Evolutionary conservation across 2,329 filamentous ascomycete species (phyloP), one percentile per base, ranked within the genome.

Genomic region (Cladophialophora chaetospira): DNA sequence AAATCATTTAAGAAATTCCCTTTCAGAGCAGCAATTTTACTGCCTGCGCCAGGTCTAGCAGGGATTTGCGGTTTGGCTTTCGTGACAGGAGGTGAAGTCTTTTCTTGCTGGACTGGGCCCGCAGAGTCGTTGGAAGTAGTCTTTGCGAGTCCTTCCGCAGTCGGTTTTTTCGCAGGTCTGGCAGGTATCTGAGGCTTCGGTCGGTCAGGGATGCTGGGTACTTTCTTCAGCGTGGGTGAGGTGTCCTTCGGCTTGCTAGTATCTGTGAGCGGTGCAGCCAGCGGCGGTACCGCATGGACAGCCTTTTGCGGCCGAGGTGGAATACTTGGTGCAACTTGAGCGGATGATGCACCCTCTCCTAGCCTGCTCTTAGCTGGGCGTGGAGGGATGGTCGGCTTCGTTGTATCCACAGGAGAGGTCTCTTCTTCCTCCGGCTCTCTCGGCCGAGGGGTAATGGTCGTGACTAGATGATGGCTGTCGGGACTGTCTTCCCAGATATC

Each of bases 401-500:
- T 38, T 19, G 62, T 38, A 26, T 56, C 58, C 33, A 67, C 69
- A 9, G 47, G 44, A 9, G 65, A 66, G 46, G 64, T 57, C 45
- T 75, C 73, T 19, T 77, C 75, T 2, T 81, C 77, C 25, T 79
- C 76, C 53, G 81, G 6, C 26, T 51, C 82, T 25, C 3, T 36
- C 13, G 75, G 82, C 21, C 71, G 69, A 65, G 58, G 78, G 38
- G 72, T 79, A 47, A 95, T 86, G 0, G 88, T 92, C 0, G 92
- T 88, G 67, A 91, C 85, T 17, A 95, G 81, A 62, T 88, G 82
- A 55, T 89, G 82, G 67, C 89, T 93, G 66, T 96, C 91, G 1
- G 93, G 93, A 0, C 84, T 86, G 71, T 97, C 93, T 75, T 97
- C 93, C 93, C 93, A 97, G 38, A 97, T 85, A 73, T 97, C 93